A percentile compares a stretch with the other conserved stretches of the same genome.
Evolutionary conservation across 1,284 basidiomycete species (phyloP).

Genomic region (Gymnopus androsaceus): DNA sequence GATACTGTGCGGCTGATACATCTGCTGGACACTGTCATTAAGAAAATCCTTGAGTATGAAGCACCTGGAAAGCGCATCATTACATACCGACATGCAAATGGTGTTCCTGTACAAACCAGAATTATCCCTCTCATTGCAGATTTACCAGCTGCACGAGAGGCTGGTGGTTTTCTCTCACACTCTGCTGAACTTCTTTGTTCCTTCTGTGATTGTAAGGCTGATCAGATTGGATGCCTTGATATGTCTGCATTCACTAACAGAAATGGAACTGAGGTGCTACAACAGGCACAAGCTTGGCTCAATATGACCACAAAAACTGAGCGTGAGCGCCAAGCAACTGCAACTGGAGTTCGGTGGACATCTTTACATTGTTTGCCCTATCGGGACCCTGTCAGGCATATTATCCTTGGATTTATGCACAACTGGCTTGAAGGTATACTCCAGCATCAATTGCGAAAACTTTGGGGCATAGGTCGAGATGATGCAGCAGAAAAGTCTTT

Average conservation of each 20-base stretch:
- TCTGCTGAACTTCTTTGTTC: conserved; percentile 27
- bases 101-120: conserved; percentile 21
- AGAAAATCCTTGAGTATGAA: conserved; percentile 16
- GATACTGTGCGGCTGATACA: conserved; percentile 21
- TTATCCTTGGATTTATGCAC: conserved; percentile 20
- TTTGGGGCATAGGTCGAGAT: conserved; percentile 16
- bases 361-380: conserved; percentile 16
- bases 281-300: neutral
- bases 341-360: conserved; percentile 20
- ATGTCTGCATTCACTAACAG: neutral
- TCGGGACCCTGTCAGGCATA: conserved; percentile 15
- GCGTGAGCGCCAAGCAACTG: neutral
- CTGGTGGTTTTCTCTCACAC: conserved; percentile 25
- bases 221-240: conserved; percentile 14
- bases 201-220: conserved; percentile 23
- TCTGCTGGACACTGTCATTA: conserved; percentile 22
- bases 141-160: conserved; percentile 31
- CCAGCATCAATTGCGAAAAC: conserved; percentile 13
- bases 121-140: conserved; percentile 32
- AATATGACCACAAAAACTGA: neutral
- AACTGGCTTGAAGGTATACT: conserved; percentile 16
- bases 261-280: neutral
- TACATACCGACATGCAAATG: conserved; percentile 25
- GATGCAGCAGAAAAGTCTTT: no score
- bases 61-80: conserved; percentile 18